A percentile compares a stretch with the other conserved stretches of the same genome.
Conservation (phyloP, 257 asterid genomes). For the Catharanthus roseus region DNA sequence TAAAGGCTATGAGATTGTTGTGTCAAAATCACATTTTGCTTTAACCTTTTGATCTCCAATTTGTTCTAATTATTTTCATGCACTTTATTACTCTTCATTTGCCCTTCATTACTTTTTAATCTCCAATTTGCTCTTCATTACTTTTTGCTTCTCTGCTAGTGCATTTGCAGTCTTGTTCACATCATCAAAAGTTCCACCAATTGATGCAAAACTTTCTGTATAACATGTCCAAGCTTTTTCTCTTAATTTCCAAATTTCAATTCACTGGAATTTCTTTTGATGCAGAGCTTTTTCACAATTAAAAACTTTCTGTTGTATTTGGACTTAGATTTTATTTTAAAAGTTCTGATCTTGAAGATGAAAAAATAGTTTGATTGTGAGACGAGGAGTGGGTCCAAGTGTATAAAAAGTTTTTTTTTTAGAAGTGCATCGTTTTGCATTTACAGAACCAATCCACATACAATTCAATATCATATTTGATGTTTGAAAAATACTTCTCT, state of each 20-base stretch:
- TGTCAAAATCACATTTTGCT: neutral
- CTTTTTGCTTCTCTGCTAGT: neutral
- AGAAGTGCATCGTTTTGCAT: too few species aligned
- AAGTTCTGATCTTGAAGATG: too few species aligned
- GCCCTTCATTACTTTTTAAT: neutral
- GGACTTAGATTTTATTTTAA: too few species aligned
- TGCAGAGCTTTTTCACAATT: too few species aligned
- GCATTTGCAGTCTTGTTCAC: neutral
- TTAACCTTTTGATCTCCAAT: neutral
- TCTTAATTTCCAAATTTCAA: neutral
- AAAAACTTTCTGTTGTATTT: too few species aligned
- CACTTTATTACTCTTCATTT: too few species aligned
- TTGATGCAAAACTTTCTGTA: neutral
- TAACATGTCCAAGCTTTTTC: neutral
- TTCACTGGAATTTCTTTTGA: too few species aligned
- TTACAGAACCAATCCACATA: too few species aligned
- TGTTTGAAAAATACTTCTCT: neutral
- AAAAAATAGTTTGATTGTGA: too few species aligned
- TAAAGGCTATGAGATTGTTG: neutral
- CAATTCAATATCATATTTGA: neutral
- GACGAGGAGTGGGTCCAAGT: too few species aligned
- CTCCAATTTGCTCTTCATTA: neutral
- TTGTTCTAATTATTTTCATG: neutral
- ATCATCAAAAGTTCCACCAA: neutral
- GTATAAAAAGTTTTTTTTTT: too few species aligned